Evolutionary conservation across 75 land plant species (phyloP).

Genomic region (Sequoia sempervirens): DNA sequence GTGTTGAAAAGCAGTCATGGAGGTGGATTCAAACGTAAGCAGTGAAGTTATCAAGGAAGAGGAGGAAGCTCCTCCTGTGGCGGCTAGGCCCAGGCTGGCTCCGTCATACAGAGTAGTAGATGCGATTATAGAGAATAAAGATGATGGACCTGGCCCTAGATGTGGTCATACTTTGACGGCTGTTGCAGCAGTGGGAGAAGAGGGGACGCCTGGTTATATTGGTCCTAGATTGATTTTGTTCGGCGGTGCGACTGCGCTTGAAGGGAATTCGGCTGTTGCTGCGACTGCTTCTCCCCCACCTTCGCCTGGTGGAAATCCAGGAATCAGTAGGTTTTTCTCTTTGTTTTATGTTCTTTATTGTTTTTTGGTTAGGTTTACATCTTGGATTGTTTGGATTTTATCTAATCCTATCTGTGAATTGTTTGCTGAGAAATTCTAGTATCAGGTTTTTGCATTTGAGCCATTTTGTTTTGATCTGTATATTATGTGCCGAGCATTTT

Average conservation of each 20-base stretch:
- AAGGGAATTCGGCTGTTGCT: constrained; percentile 35
- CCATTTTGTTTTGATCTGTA: not conserved
- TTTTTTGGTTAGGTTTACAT: not conserved
- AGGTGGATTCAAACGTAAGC: not conserved
- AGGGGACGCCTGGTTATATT: constrained; percentile 32
- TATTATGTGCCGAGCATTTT: too few species aligned
- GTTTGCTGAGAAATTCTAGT: not conserved
- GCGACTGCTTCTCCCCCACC: constrained; percentile 25
- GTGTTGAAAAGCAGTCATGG: not conserved
- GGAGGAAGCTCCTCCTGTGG: constrained; percentile 16
- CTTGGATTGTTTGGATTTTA: not conserved
- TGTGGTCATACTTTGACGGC: constrained; percentile 47
- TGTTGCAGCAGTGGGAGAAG: constrained; percentile 41
- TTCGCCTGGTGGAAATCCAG: constrained; percentile 26
- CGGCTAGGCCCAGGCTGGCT: constrained; percentile 23
- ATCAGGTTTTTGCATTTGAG: not conserved
- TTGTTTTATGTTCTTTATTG: not conserved
- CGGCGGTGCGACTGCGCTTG: constrained; percentile 46
- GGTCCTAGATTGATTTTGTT: constrained; percentile 42
- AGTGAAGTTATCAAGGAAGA: not conserved
- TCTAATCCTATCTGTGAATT: not conserved
- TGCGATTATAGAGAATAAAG: constrained; percentile 37
- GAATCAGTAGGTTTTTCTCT: constrained; percentile 25
- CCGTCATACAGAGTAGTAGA: constrained; percentile 27
- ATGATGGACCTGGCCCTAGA: constrained; percentile 40